Base-by-base conservation (phyloP, 2,329 filamentous ascomycete species). In the Hypoxylon sp. region DNA sequence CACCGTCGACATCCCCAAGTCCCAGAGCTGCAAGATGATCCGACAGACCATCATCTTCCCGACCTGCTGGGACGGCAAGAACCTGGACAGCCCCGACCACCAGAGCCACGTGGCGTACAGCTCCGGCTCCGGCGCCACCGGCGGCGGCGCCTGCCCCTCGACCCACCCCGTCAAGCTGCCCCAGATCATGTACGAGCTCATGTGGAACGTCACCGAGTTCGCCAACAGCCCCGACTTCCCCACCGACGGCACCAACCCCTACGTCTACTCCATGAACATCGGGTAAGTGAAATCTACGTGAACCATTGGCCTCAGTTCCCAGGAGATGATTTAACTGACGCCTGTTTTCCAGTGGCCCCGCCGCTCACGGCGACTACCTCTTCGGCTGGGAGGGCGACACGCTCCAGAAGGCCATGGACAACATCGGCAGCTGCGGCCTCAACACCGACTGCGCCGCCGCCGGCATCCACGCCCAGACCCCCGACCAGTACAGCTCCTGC, bases 41-140 rank as follows among this genome's bases (percentile, higher is more conserved):
- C 80, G 82, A 66, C 82, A 83, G 72, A 84, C 82, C 71, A 81
- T 84, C 74, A 83, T 84, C 74, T 84, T 84, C 77, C 80, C 80
- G 4, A 75, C 77, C 26, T 83, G 82, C 76, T 84, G 82, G 82
- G 81, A 84, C 64, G 82, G 82, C 58, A 78, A 78, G 62, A 83
- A 82, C 69, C 77, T 83, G 36, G 82, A 84, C 73, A 78, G 75
- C 20, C 80, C 81, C 8, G 81, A 83, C 72, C 82, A 84, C 74
- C 77, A 81, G 71, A 77, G 75, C 66, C 82, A 84, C 73, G 80
- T 83, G 18, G 76, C 80, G 20, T 84, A 84, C 75, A 76, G 77
- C 74, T 77, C 77, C 40, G 80, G 80, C 46, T 73, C 75, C 8
- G 82, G 82, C 14, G 81, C 82, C 18, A 81, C 70, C 20, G 82